A percentile compares a stretch with the other conserved stretches of the same genome.
Evolutionary conservation across 208 protist species (phyloP).

Genomic region (Leishmania tropica): DNA sequence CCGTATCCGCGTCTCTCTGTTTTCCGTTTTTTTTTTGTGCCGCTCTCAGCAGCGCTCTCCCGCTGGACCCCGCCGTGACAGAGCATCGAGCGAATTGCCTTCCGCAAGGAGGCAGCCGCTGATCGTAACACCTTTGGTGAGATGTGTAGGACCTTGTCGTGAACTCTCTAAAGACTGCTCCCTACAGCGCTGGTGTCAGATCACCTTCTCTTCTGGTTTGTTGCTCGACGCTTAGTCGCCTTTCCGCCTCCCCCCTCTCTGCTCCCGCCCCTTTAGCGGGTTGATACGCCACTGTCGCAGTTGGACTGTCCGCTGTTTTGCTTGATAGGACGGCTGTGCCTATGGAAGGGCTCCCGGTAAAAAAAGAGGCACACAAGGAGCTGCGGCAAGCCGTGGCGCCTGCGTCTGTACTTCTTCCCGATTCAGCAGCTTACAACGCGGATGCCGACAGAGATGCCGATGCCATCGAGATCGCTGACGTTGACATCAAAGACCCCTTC

Average conservation of each 20-base stretch:
- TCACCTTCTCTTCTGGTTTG: background rate
- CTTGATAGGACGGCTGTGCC: background rate
- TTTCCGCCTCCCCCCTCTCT: background rate
- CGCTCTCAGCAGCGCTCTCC: background rate
- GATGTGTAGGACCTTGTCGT: background rate
- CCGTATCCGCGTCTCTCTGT: background rate
- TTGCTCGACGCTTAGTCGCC: background rate
- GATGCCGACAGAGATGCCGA: conserved; percentile 8
- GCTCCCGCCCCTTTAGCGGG: background rate
- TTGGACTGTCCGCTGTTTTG: background rate
- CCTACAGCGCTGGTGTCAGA: background rate
- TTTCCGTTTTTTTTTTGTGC: background rate
- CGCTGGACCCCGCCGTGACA: background rate
- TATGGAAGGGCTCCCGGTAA: background rate
- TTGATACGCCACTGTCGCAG: background rate
- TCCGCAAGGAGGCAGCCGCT: background rate
- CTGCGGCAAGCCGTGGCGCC: background rate
- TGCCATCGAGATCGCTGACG: conserved; percentile 14
- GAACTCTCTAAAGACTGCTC: background rate
- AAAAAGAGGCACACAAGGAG: background rate
- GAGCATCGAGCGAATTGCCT: background rate
- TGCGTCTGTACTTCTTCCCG: background rate
- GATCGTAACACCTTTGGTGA: background rate
- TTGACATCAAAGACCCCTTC: background rate
- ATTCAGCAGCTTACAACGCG: background rate